Conservation (phyloP, 352 stramenopile species). For the Phytophthora vignae region DNA sequence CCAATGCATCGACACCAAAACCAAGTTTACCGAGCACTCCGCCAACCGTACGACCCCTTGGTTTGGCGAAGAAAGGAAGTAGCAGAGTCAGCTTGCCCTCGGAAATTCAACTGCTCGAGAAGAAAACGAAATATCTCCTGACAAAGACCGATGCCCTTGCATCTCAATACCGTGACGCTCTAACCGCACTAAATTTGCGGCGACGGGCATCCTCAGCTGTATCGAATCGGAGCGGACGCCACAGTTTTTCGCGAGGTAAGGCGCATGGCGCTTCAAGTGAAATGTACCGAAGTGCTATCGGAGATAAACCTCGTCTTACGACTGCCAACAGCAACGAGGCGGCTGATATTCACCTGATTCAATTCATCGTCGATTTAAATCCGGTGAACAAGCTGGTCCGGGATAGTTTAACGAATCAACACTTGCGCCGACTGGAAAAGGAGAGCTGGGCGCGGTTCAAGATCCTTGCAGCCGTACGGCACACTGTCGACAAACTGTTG, state of each 20-base stretch:
- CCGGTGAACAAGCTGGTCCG: slow-evolving; percentile 65
- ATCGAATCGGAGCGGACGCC: slow-evolving; percentile 21
- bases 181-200: slow-evolving; percentile 12
- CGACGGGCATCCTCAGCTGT: slow-evolving; percentile 9
- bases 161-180: slow-evolving; percentile 35
- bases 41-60: not conserved
- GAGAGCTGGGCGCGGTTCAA: slow-evolving; percentile 68
- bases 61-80: slow-evolving; percentile 7
- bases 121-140: slow-evolving; percentile 71
- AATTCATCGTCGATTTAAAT: slow-evolving; percentile 71
- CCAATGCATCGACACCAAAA: not conserved
- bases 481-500: slow-evolving; percentile 45
- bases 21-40: slow-evolving; percentile 2
- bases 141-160: slow-evolving; percentile 47
- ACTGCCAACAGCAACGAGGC: not conserved
- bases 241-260: slow-evolving; percentile 26
- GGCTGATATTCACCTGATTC: slow-evolving; percentile 28
- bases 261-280: slow-evolving; percentile 3
- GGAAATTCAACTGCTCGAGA: slow-evolving; percentile 56
- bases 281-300: slow-evolving; percentile 8
- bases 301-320: not conserved
- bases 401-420: slow-evolving; percentile 39
- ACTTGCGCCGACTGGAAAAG: slow-evolving; percentile 46
- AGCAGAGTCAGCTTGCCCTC: slow-evolving; percentile 35
- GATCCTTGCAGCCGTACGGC: slow-evolving; percentile 46